A percentile compares a stretch with the other conserved stretches of the same genome.
Conservation (phyloP, 73 alveolate genomes). For the Paramecium pentaurelia region DNA sequence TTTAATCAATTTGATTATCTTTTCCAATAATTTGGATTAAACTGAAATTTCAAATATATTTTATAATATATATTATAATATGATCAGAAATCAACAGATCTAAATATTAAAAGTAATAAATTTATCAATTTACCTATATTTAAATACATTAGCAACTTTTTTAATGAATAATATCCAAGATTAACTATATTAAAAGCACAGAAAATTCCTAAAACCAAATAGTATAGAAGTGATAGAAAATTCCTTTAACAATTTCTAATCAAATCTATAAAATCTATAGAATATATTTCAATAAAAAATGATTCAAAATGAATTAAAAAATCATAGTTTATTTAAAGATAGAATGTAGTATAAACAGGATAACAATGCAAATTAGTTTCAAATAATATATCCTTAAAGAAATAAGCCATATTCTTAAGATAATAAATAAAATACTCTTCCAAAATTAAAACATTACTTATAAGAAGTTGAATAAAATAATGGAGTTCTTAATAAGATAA, state of each 20-base stretch:
- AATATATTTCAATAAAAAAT: background rate
- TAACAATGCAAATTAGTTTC: background rate
- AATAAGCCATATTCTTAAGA: background rate
- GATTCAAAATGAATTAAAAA: background rate
- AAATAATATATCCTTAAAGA: background rate
- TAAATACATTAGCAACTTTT: too few relatives aligned
- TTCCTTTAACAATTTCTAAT: background rate
- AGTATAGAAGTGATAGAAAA: background rate
- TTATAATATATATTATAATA: too few relatives aligned
- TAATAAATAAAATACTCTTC: background rate
- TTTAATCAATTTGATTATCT: too few relatives aligned
- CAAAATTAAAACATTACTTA: background rate
- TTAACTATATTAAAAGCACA: background rate
- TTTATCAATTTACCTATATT: background rate
- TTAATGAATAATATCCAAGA: background rate
- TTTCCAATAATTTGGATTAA: too few relatives aligned
- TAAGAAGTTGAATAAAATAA: background rate
- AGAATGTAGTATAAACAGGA: background rate
- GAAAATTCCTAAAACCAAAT: background rate
- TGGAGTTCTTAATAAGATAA: too few relatives aligned
- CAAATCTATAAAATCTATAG: background rate
- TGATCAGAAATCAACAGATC: background rate
- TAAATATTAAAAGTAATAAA: too few relatives aligned
- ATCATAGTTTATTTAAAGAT: background rate
- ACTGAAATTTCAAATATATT: too few relatives aligned